Evolutionary conservation across 2,329 filamentous ascomycete species (phyloP), one percentile per base, ranked within the genome.

Genomic region (Dothistroma pini): DNA sequence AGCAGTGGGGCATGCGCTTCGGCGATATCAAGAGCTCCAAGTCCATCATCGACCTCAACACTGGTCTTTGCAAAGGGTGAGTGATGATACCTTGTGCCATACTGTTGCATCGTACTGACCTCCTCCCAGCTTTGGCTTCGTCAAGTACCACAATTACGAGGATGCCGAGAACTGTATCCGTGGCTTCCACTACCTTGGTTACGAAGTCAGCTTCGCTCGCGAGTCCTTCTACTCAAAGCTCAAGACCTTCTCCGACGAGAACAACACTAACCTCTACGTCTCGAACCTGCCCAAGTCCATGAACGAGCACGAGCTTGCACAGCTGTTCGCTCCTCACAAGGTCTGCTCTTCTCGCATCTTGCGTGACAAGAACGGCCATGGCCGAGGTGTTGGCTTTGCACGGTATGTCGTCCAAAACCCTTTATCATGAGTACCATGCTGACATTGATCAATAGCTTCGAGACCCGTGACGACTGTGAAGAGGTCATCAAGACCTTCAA

Each of bases 211-310:
- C 73, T 97, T 97, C 79, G 95, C 96, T 69, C 86, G 93, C 89
- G 95, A 97, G 81, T 97, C 93, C 21, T 97, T 97, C 80, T 99
- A 99, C 77, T 70, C 93, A 68, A 92, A 96, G 69, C 89, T 99
- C 70, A 97, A 99, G 83, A 93, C 95, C 51, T 90, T 97, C 72
- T 89, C 93, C 59, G 93, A 99, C 72, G 90, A 89, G 56, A 73
- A 78, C 48, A 97, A 96, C 52, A 97, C 95, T 66, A 99, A 99
- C 75, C 85, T 99, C 65, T 99, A 99, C 77, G 93, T 97, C 65
- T 99, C 96, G 31, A 99, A 97, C 77, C 84, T 99, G 50, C 95
- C 95, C 38, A 93, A 93, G 77, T 86, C 88, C 65, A 87, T 96
- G 83, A 96, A 90, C 56, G 96, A 99, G 80, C 87, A 91, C 69